Percentiles rank a stretch among this genome's conserved stretches.
These are phyloP conservation scores for Didymellaceae sp. DNA, from an alignment of 2,329 filamentous ascomycete genomes.

Conservation along the genomic window DNA sequence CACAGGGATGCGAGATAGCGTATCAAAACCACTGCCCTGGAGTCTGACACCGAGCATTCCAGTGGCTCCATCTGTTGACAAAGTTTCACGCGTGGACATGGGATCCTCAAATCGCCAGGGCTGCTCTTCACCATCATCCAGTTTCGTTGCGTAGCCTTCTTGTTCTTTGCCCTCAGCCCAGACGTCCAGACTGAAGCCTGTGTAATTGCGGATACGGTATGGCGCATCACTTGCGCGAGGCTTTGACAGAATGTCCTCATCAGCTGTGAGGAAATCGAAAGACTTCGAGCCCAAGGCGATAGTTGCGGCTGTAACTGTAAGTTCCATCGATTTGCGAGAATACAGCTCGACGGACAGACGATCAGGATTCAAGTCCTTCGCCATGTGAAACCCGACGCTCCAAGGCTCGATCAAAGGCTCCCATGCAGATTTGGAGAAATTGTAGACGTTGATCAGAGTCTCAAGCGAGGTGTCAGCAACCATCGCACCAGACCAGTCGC, in stretches of 20 bases:
- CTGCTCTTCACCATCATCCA: constrained; percentile 87
- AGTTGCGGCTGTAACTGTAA: constrained; percentile 90
- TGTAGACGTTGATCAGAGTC: constrained; percentile 95
- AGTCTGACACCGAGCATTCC: constrained; percentile 82
- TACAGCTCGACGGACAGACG: constrained; percentile 82
- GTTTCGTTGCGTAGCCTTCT: constrained; percentile 73
- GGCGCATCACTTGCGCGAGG: constrained; percentile 90
- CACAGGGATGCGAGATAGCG: constrained; percentile 83
- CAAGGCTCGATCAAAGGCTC: constrained; percentile 96
- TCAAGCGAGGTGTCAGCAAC: constrained; percentile 90
- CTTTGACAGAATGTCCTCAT: constrained; percentile 92
- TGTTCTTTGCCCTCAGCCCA: constrained; percentile 75
- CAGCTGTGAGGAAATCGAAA: constrained; percentile 83
- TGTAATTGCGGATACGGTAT: constrained; percentile 93
- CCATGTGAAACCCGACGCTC: constrained; percentile 90
- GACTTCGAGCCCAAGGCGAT: constrained; percentile 95
- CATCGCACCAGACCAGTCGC: constrained; percentile 89
- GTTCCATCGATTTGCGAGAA: constrained; percentile 88
- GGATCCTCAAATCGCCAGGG: constrained; percentile 98
- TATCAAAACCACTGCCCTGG: constrained; percentile 93
- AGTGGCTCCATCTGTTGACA: constrained; percentile 81
- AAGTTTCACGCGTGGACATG: constrained; percentile 91
- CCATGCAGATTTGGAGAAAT: constrained; percentile 99
- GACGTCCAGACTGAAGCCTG: constrained; percentile 86
- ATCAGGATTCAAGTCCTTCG: constrained; percentile 76